Percentiles rank a stretch among this genome's conserved stretches.
phyloP scores from a whole-genome alignment of 2,329 filamentous ascomycete genomes.

The Botryotinia calthae region DNA sequence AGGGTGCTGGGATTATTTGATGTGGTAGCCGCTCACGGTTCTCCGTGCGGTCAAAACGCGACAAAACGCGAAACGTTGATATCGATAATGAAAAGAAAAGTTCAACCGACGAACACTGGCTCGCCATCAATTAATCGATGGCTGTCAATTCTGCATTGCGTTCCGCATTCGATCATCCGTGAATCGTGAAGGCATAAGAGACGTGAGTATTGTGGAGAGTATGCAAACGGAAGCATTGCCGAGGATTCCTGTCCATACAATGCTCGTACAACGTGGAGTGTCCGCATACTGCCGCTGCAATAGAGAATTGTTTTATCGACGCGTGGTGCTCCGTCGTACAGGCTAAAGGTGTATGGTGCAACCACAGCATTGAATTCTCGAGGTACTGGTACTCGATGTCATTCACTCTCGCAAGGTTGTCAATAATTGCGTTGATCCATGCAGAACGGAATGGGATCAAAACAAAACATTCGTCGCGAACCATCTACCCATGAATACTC shows the following conservation, averaged over 20 bases:
- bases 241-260: not conserved
- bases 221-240: not conserved
- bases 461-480: not conserved
- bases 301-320: not conserved
- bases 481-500: not conserved
- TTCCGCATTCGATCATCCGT: not conserved
- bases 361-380: not conserved
- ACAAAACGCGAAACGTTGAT: not conserved
- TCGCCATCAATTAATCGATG: not conserved
- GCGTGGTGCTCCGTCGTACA: not conserved
- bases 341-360: not conserved
- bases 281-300: conserved; percentile 1
- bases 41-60: not conserved
- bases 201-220: not conserved
- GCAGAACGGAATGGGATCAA: not conserved
- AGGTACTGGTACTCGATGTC: not conserved
- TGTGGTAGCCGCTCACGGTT: not conserved
- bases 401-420: not conserved
- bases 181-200: not conserved
- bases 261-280: not conserved
- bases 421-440: not conserved
- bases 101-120: not conserved
- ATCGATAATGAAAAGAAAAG: not conserved
- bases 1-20: not conserved
- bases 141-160: not conserved